Percentiles rank a stretch among this genome's conserved stretches.
phyloP scores from a whole-genome alignment of 176 grass and related monocot genomes.

The Lolium rigidum region DNA sequence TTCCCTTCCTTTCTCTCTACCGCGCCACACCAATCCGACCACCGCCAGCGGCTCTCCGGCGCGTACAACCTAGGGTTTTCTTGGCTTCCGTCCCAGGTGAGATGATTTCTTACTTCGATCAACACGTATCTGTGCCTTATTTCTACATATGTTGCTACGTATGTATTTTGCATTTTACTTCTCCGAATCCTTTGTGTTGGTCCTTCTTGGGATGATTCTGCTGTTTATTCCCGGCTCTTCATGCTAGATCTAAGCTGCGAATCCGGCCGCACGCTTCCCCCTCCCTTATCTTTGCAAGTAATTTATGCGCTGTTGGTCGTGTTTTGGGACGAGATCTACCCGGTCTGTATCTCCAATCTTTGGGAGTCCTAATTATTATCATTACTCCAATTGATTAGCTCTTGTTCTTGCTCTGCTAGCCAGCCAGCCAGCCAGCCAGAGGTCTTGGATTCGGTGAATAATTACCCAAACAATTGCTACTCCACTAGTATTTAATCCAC shows the following conservation, averaged over 20 bases:
- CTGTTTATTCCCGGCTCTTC: not conserved
- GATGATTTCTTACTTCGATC: conserved; percentile 5
- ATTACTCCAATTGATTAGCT: not conserved
- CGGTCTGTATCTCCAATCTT: conserved; percentile 3
- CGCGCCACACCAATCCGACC: not conserved
- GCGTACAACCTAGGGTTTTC: not conserved
- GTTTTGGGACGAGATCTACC: conserved; percentile 36
- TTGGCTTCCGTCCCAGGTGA: not conserved
- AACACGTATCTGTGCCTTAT: not conserved
- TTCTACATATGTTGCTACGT: not conserved
- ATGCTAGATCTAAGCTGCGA: conserved; percentile 11
- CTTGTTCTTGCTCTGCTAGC: not conserved
- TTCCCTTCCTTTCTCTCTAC: not conserved
- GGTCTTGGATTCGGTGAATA: conserved; percentile 13
- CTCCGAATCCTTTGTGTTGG: not conserved
- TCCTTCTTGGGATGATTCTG: not conserved
- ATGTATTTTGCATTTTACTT: conserved; percentile 7
- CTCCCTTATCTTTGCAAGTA: not conserved
- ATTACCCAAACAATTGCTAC: not conserved
- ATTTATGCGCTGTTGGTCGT: conserved; percentile 12
- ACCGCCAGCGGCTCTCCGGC: not conserved
- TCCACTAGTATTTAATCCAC: not conserved
- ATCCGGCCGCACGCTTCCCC: not conserved
- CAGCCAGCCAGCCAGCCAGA: not conserved
- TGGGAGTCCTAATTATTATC: not conserved